phyloP scores from a whole-genome alignment of 345 rosid species.

The Toxicodendron radicans region DNA sequence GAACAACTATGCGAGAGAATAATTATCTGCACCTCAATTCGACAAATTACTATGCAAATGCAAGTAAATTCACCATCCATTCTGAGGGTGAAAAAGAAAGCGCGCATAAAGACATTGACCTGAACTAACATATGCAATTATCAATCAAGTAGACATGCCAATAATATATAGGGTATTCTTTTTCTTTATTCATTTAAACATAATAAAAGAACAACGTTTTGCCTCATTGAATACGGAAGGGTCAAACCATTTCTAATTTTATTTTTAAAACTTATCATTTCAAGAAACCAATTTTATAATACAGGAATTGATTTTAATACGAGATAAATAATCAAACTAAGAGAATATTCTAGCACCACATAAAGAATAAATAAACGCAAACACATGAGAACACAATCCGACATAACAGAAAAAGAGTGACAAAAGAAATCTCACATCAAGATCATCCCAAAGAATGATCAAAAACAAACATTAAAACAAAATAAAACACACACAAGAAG shows the following conservation, averaged over 20 bases:
- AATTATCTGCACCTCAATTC: neutral
- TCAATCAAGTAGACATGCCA: neutral
- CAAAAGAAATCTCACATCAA: constrained; percentile 16
- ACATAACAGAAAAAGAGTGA: neutral
- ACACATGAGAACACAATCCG: neutral
- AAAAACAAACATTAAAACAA: neutral
- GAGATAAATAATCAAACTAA: constrained; percentile 4
- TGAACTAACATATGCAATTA: neutral
- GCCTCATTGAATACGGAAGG: neutral
- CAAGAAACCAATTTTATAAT: neutral
- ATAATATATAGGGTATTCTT: neutral
- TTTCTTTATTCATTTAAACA: neutral
- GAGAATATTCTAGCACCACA: neutral
- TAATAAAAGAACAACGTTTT: neutral
- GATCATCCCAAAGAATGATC: neutral
- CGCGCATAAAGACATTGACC: neutral
- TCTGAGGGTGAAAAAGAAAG: too few relatives aligned
- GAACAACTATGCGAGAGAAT: neutral
- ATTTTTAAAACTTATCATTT: neutral
- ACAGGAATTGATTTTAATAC: neutral
- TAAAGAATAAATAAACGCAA: neutral
- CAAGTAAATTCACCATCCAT: neutral
- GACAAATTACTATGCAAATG: neutral
- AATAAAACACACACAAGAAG: neutral
- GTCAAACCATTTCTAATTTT: neutral